Percentiles rank a stretch among this genome's conserved stretches.
These are phyloP conservation scores for Hordeum vulgare DNA, from an alignment of 176 grass and related monocot species.

Conservation along the genomic window DNA sequence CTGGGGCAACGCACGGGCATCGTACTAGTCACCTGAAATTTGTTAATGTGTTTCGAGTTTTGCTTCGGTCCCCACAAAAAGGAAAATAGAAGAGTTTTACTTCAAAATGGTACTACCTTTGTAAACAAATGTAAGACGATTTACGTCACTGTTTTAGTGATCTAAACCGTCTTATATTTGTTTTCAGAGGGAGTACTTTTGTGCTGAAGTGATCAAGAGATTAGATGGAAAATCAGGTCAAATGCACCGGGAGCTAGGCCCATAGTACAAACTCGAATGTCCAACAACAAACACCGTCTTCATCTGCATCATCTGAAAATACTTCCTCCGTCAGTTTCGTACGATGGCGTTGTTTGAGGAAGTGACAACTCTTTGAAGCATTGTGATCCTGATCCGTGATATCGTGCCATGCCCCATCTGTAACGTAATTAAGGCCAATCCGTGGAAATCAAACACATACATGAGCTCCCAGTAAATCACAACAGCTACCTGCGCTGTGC, in stretches of 20 bases:
- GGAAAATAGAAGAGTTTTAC: background rate
- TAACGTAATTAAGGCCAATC: background rate
- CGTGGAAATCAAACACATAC: background rate
- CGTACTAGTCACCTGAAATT: background rate
- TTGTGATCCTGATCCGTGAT: background rate
- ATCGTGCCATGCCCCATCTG: too few species aligned
- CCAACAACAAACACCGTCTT: background rate
- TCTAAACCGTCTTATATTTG: too few species aligned
- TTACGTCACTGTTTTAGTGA: too few species aligned
- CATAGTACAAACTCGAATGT: background rate
- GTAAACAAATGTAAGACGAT: too few species aligned
- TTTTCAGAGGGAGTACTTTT: too few species aligned
- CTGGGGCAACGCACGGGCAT: too few species aligned
- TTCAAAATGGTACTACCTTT: background rate
- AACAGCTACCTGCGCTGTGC: background rate
- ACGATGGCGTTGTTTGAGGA: background rate
- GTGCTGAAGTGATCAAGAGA: background rate
- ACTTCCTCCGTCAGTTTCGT: background rate
- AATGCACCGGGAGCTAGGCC: background rate
- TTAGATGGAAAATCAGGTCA: background rate
- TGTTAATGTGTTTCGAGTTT: background rate
- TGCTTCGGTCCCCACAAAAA: background rate
- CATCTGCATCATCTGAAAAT: background rate
- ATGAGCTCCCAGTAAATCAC: background rate
- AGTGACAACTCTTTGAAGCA: background rate